These are phyloP conservation scores for Diaporthe citriasiana DNA, from an alignment of 2,329 filamentous ascomycete species.

Conservation along the genomic window DNA sequence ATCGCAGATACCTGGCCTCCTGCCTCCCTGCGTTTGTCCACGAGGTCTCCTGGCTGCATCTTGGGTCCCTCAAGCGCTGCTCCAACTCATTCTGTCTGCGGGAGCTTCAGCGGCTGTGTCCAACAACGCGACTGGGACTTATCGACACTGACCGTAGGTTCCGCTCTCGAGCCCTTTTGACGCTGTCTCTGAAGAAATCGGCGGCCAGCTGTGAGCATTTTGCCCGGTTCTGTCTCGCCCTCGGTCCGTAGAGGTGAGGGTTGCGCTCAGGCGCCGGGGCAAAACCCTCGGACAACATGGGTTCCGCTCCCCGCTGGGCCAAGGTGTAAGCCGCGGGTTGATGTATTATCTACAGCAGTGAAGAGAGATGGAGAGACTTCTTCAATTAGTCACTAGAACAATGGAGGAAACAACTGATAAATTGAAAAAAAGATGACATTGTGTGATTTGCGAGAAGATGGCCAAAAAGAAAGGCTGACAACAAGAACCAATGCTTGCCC, in stretches of 20 bases:
- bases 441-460: neutral
- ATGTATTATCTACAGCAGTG: neutral
- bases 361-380: neutral
- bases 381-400: neutral
- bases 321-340: neutral
- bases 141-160: conserved; percentile 73
- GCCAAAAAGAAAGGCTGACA: neutral
- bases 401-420: neutral
- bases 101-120: neutral
- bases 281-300: conserved; percentile 37
- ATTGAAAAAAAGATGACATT: neutral
- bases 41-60: conserved; percentile 70
- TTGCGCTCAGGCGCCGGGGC: conserved; percentile 71
- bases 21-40: conserved; percentile 58
- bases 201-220: conserved; percentile 63
- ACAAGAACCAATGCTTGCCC: neutral
- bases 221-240: conserved; percentile 56
- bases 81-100: conserved; percentile 78
- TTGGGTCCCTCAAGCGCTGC: conserved; percentile 56
- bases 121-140: neutral
- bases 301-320: conserved; percentile 9
- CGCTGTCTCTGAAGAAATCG: conserved; percentile 84
- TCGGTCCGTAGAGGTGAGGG: conserved; percentile 67
- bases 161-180: conserved; percentile 80
- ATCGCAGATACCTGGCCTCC: conserved; percentile 80